Evolutionary conservation across 2,329 filamentous ascomycete genomes (phyloP).

Genomic region (Stachybotrys chartarum): DNA sequence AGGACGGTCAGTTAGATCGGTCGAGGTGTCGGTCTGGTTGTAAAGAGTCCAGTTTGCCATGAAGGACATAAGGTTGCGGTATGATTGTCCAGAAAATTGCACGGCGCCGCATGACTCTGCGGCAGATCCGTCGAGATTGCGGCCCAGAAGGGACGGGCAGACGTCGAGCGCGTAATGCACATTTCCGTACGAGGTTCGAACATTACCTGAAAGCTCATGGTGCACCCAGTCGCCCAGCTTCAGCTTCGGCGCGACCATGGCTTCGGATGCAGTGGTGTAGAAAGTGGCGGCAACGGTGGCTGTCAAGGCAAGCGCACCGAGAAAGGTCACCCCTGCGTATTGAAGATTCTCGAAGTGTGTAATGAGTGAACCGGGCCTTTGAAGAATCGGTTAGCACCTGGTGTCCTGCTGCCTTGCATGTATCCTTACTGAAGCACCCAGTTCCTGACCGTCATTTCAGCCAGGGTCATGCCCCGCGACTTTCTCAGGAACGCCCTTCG

Average conservation of each 20-base stretch:
- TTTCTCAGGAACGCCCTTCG: slow-evolving; percentile 55
- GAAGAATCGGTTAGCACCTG: slow-evolving; percentile 30
- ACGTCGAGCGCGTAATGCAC: slow-evolving; percentile 41
- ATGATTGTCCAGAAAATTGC: slow-evolving; percentile 62
- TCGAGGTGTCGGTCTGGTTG: slow-evolving; percentile 32
- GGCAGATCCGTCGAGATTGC: slow-evolving; percentile 29
- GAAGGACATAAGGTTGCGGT: slow-evolving; percentile 62
- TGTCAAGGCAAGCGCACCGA: slow-evolving; percentile 57
- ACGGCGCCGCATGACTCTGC: slow-evolving; percentile 59
- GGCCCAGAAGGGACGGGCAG: slow-evolving; percentile 56
- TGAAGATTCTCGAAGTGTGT: slow-evolving; percentile 60
- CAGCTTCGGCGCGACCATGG: slow-evolving; percentile 67
- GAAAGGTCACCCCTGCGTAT: slow-evolving; percentile 54
- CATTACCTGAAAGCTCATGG: slow-evolving; percentile 44
- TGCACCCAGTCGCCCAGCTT: slow-evolving; percentile 47
- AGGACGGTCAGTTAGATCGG: slow-evolving; percentile 42
- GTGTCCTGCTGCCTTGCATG: background rate
- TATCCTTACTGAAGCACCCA: background rate
- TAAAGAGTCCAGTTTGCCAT: slow-evolving; percentile 45
- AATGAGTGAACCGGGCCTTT: slow-evolving; percentile 57
- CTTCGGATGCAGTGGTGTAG: slow-evolving; percentile 71
- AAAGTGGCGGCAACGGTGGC: slow-evolving; percentile 61
- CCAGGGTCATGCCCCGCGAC: slow-evolving; percentile 60
- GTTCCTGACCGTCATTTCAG: slow-evolving; percentile 70
- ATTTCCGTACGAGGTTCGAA: slow-evolving; percentile 59